A percentile compares a stretch with the other conserved stretches of the same genome.
Evolutionary conservation across 371 early-diverging fungal species (phyloP).

Genomic region (Rhizopus stolonifer): DNA sequence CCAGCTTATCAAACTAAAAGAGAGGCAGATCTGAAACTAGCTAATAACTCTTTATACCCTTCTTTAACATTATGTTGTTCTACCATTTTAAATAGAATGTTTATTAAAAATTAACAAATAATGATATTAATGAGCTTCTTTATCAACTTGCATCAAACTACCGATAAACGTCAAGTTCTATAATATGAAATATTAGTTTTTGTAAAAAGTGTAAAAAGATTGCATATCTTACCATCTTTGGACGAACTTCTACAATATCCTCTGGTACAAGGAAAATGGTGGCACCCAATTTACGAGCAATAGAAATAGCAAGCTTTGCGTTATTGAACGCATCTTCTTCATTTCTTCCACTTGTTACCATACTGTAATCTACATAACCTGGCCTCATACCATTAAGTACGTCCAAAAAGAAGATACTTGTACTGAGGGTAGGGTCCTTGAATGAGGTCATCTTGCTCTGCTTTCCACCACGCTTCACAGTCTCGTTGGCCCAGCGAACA

Average conservation of each 20-base stretch:
- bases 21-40: no score
- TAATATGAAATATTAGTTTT: no score
- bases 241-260: slow-evolving; percentile 91
- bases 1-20: no score
- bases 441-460: slow-evolving; percentile 72
- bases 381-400: slow-evolving; percentile 90
- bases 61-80: no score
- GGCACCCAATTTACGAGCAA: slow-evolving; percentile 94
- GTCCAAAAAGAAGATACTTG: slow-evolving; percentile 85
- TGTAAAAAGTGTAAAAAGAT: no score
- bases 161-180: slow-evolving; percentile 89
- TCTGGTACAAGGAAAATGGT: slow-evolving; percentile 94
- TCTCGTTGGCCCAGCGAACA: slow-evolving; percentile 91
- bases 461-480: slow-evolving; percentile 70
- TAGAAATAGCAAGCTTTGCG: slow-evolving; percentile 91
- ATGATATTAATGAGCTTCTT: slow-evolving; percentile 2
- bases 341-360: slow-evolving; percentile 74
- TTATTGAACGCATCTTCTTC: slow-evolving; percentile 86
- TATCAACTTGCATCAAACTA: slow-evolving; percentile 76
- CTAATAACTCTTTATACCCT: no score
- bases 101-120: background rate
- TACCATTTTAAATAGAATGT: no score
- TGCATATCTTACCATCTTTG: slow-evolving; percentile 86
- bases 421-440: slow-evolving; percentile 78
- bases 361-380: slow-evolving; percentile 86